Percentiles rank a stretch among this genome's conserved stretches.
Evolutionary conservation across 805 yeast species (phyloP).

Genomic region (Myxozyma monticola): DNA sequence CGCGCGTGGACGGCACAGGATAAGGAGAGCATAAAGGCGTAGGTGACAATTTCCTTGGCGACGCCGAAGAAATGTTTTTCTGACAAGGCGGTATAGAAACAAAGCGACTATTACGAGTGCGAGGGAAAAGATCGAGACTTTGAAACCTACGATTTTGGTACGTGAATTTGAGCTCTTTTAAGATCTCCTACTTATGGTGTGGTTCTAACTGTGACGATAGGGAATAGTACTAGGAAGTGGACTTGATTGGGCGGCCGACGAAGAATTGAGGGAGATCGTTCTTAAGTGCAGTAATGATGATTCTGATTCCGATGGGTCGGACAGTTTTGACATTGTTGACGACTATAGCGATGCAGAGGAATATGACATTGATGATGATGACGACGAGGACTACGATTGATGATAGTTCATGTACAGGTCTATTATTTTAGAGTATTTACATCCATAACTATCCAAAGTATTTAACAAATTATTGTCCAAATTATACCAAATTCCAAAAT

Average conservation of each 20-base stretch:
- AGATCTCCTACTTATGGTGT: not conserved
- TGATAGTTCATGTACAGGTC: no score
- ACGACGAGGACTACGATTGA: not conserved
- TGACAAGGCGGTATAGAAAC: no score
- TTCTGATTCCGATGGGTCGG: no score
- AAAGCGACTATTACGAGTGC: no score
- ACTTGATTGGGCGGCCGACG: slow-evolving; percentile 20
- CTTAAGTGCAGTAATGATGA: slow-evolving; percentile 20
- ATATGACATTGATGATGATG: slow-evolving; percentile 1
- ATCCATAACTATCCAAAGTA: no score
- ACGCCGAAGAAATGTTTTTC: not conserved
- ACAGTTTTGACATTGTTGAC: no score
- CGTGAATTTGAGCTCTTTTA: not conserved
- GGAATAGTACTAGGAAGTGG: slow-evolving; percentile 24
- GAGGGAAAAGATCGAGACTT: slow-evolving; percentile 19
- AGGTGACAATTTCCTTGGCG: not conserved
- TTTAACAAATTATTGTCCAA: no score
- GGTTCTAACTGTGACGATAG: slow-evolving; percentile 4
- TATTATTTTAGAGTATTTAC: no score
- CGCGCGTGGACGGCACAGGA: not conserved
- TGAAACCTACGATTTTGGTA: slow-evolving; percentile 21
- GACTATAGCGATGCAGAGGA: not conserved
- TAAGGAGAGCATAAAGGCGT: not conserved
- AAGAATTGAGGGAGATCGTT: slow-evolving; percentile 11
- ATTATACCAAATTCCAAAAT: no score